phyloP scores from a whole-genome alignment of 441 rosid species.

The Hypseocharis bilobata region DNA sequence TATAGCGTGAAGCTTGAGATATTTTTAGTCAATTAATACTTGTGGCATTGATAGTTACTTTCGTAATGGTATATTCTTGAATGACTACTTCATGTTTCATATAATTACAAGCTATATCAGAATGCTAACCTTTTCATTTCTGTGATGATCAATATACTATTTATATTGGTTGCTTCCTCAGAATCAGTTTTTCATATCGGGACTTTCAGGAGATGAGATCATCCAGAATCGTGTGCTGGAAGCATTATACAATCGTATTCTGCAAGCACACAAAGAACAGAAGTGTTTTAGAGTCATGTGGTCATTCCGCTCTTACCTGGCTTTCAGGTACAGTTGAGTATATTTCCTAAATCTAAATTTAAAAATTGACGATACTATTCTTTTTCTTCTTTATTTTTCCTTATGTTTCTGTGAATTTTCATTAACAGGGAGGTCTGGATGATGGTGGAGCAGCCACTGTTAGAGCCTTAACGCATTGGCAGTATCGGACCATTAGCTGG shows the following conservation, averaged over 20 bases:
- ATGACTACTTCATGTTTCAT: neutral
- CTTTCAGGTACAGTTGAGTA: constrained; percentile 59
- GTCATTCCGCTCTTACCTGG: constrained; percentile 96
- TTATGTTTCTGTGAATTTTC: constrained; percentile 14
- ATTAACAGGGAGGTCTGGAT: constrained; percentile 83
- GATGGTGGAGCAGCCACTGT: constrained; percentile 96
- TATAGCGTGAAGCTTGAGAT: too few relatives aligned
- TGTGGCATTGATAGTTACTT: neutral
- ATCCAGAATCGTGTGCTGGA: constrained; percentile 78
- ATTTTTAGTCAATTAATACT: too few relatives aligned
- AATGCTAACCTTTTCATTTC: neutral
- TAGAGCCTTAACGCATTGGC: constrained; percentile 99
- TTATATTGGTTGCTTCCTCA: constrained; percentile 26
- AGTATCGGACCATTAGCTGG: constrained; percentile 85
- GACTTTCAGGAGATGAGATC: constrained; percentile 83
- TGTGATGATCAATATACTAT: constrained; percentile 1
- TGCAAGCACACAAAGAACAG: constrained; percentile 74
- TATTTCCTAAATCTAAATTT: neutral
- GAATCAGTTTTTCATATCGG: constrained; percentile 99
- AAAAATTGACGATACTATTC: constrained; percentile 10
- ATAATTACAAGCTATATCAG: neutral
- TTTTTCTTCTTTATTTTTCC: neutral
- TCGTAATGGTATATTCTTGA: neutral
- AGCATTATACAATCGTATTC: constrained; percentile 71
- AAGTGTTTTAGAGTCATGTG: constrained; percentile 73